Evolutionary conservation across 495 filamentous ascomycete species (phyloP), one percentile per base, ranked within the genome.

Genomic region (Arthonia radiata): DNA sequence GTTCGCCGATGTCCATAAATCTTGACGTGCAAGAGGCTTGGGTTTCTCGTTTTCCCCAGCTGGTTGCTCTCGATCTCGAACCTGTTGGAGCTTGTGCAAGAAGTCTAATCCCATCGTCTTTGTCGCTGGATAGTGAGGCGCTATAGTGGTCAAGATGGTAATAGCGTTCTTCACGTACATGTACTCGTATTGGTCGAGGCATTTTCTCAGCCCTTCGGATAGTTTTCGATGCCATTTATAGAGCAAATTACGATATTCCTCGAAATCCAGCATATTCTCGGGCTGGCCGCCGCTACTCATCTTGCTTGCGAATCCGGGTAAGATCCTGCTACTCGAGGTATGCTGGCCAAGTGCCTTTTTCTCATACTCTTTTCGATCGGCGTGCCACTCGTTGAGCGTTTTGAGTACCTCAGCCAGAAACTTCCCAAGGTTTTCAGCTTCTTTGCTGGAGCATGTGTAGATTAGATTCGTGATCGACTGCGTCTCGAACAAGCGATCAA

Each of bases 111-210:
- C 86, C 53, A 82, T 79, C 54, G 75, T 82, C 37, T 86, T 82
- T 24, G 94, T 67, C 9, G 65, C 65, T 14, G 89, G 89, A 60
- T 89, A 94, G 38, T 67, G 56, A 16, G 73, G 63, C 17, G 71
- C 58, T 21, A 89, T 56, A 4, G 64, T 59, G 42, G 86, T 91
- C 28, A 93, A 56, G n/a, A 94, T 52, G 30, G 70, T 81, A 36
- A 93, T 89, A 17, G 81, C 77, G 42, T 99, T 99, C 8, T 79
- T 66, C 41, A 94, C 91, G 44, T 92, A 81, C 80, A 92, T 94
- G 59, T 86, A 99, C 43, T 99, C 82, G 33, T 59, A 67, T 8
- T 67, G 64, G 10, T 61, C 59, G 15, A 94, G 56, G 45, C 82
- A 92, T 12, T 53, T 57, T 37, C 76, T 76, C 23, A 99, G 46